Percentiles rank a stretch among this genome's conserved stretches.
Evolutionary conservation across 306 rosid species (phyloP).

Genomic region (Oxytropis ochrocephala): DNA sequence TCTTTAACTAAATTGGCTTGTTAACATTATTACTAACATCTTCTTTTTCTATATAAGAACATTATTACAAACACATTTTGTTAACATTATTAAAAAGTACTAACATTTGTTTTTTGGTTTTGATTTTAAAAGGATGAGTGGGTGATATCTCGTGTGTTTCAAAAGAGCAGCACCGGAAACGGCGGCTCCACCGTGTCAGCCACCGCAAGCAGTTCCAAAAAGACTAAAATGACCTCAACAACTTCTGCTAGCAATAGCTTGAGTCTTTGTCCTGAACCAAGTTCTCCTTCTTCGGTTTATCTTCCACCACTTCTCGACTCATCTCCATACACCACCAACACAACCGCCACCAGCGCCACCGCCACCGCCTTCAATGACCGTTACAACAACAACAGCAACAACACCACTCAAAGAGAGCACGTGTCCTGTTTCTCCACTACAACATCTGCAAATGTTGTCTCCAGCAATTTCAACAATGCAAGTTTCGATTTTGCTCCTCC

Average conservation of each 20-base stretch:
- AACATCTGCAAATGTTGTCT: conserved; percentile 23
- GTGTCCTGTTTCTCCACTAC: conserved; percentile 99
- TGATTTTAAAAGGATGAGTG: conserved; percentile 65
- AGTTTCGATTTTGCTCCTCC: conserved; percentile 28
- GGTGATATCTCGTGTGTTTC: conserved; percentile 92
- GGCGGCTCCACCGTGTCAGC: conserved; percentile 23
- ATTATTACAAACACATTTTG: no score
- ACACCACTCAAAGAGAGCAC: conserved; percentile 72
- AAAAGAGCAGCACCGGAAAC: conserved; percentile 39
- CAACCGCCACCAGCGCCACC: not conserved
- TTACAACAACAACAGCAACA: conserved; percentile 44
- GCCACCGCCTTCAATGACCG: conserved; percentile 29
- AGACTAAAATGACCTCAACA: conserved; percentile 26
- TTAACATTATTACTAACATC: no score
- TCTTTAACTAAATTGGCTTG: no score
- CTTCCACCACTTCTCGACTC: conserved; percentile 88
- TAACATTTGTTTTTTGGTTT: not conserved
- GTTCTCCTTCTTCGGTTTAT: conserved; percentile 74
- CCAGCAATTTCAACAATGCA: conserved; percentile 19
- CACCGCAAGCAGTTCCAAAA: conserved; percentile 40
- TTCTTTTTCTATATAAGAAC: no score
- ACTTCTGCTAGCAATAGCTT: conserved; percentile 1
- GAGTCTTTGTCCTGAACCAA: conserved; percentile 49
- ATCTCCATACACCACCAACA: conserved; percentile 37
- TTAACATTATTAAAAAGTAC: no score